Percentiles rank a stretch among this genome's conserved stretches.
Evolutionary conservation across 768 basidiomycete genomes (phyloP).

Genomic region (Termitomyces eurrhizus): DNA sequence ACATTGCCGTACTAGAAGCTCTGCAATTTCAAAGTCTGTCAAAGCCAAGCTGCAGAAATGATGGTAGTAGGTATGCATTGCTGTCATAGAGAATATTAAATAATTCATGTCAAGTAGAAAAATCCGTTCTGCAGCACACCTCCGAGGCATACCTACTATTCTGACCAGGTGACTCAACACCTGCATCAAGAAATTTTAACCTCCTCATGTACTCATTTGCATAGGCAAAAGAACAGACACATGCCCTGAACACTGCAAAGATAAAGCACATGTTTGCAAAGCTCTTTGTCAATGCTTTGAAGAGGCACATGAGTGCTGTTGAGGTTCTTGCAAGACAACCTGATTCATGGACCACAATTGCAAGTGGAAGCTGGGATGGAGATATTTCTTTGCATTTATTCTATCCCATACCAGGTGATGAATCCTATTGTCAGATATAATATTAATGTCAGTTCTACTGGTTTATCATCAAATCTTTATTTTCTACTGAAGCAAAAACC

Average conservation of each 20-base stretch:
- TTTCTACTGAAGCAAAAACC: too few species aligned
- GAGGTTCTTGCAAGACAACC: constrained; percentile 76
- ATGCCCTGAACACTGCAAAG: constrained; percentile 93
- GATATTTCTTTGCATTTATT: constrained; percentile 45
- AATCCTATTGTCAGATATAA: constrained; percentile 52
- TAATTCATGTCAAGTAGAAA: too few species aligned
- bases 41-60: too few species aligned
- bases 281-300: constrained; percentile 85
- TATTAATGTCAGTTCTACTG: too few species aligned
- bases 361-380: constrained; percentile 95
- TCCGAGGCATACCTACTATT: constrained; percentile 69
- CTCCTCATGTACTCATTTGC: constrained; percentile 96
- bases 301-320: constrained; percentile 94
- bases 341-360: constrained; percentile 70
- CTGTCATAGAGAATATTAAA: too few species aligned
- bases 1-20: too few species aligned
- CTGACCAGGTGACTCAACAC: constrained; percentile 80
- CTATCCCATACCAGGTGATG: neutral
- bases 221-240: constrained; percentile 88
- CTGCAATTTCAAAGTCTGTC: too few species aligned
- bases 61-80: too few species aligned
- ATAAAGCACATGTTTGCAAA: constrained; percentile 98
- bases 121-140: too few species aligned
- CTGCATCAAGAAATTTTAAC: constrained; percentile 87
- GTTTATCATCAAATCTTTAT: too few species aligned